These are phyloP conservation scores for Mesostigma viride DNA, from an alignment of 139 green algal genomes.

Conservation along the genomic window DNA sequence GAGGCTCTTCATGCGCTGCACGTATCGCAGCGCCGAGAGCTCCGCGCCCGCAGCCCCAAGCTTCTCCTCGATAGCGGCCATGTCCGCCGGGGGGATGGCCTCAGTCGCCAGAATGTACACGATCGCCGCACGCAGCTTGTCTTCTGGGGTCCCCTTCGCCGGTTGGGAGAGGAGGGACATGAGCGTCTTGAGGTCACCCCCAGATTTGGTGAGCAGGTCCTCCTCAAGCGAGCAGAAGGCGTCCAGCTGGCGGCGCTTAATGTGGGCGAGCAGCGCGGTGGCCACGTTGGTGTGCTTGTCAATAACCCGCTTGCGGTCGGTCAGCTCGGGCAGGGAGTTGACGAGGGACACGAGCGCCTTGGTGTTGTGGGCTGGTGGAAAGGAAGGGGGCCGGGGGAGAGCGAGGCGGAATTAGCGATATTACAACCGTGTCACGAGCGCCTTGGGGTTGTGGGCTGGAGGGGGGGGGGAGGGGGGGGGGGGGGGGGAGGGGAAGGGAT, in stretches of 20 bases:
- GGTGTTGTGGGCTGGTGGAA: too few species aligned
- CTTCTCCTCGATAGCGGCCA: constrained; percentile 42
- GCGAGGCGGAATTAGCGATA: too few species aligned
- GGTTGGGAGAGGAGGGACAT: neutral
- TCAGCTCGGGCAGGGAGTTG: constrained; percentile 54
- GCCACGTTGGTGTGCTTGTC: constrained; percentile 99
- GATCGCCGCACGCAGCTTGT: constrained; percentile 84
- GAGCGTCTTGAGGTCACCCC: constrained; percentile 12
- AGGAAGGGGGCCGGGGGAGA: too few species aligned
- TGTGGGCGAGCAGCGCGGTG: constrained; percentile 68
- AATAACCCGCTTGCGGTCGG: constrained; percentile 74
- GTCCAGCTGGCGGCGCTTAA: constrained; percentile 71
- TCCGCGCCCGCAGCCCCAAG: constrained; percentile 50
- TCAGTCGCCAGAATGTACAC: constrained; percentile 70
- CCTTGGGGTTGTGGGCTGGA: too few species aligned
- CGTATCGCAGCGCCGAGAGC: constrained; percentile 69
- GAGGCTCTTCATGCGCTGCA: constrained; percentile 71
- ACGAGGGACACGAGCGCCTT: constrained; percentile 71
- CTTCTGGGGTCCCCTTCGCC: constrained; percentile 40
- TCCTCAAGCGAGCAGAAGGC: constrained; percentile 70
- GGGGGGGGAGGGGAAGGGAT: too few species aligned
- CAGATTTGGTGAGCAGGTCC: constrained; percentile 65
- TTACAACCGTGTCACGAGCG: too few species aligned
- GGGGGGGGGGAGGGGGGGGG: too few species aligned
- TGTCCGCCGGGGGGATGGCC: constrained; percentile 10